phyloP scores from a whole-genome alignment of 805 yeast species.

The Zygoascus bituminiphila region DNA sequence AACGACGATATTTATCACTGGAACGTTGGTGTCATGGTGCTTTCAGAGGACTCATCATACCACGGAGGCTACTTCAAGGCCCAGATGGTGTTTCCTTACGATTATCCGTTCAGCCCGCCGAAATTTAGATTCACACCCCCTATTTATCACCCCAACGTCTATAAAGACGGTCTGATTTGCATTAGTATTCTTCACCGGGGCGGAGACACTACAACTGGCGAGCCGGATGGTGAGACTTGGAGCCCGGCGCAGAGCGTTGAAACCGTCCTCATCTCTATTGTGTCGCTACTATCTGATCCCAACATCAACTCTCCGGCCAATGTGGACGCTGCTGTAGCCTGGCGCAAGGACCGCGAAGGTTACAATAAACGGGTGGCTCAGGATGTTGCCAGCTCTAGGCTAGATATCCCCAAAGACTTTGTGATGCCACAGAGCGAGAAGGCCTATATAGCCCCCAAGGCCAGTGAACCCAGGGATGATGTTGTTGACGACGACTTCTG shows the following conservation, averaged over 20 bases:
- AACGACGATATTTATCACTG: slow-evolving; percentile 56
- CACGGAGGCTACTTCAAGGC: slow-evolving; percentile 94
- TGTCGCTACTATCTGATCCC: slow-evolving; percentile 88
- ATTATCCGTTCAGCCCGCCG: slow-evolving; percentile 91
- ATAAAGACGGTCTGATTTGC: slow-evolving; percentile 87
- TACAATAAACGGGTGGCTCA: slow-evolving; percentile 67
- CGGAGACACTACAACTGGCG: slow-evolving; percentile 85
- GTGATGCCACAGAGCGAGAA: slow-evolving; percentile 66
- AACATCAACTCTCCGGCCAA: slow-evolving; percentile 91
- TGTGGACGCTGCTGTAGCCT: slow-evolving; percentile 89
- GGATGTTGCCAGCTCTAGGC: slow-evolving; percentile 64
- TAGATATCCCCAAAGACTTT: slow-evolving; percentile 82
- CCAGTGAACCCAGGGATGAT: slow-evolving; percentile 34
- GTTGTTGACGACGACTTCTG: slow-evolving; percentile 75
- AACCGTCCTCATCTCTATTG: slow-evolving; percentile 78
- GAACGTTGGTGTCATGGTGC: slow-evolving; percentile 90
- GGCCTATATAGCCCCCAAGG: slow-evolving; percentile 40
- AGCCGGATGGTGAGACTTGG: slow-evolving; percentile 93
- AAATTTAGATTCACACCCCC: slow-evolving; percentile 87
- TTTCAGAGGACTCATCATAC: slow-evolving; percentile 80
- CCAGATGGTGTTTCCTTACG: slow-evolving; percentile 85
- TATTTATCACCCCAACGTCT: slow-evolving; percentile 91
- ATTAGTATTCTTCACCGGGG: slow-evolving; percentile 87
- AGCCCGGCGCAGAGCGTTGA: slow-evolving; percentile 70
- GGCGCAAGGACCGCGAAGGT: slow-evolving; percentile 70